phyloP scores from a whole-genome alignment of 441 rosid species.

The Rhodomyrtus psidioides region DNA sequence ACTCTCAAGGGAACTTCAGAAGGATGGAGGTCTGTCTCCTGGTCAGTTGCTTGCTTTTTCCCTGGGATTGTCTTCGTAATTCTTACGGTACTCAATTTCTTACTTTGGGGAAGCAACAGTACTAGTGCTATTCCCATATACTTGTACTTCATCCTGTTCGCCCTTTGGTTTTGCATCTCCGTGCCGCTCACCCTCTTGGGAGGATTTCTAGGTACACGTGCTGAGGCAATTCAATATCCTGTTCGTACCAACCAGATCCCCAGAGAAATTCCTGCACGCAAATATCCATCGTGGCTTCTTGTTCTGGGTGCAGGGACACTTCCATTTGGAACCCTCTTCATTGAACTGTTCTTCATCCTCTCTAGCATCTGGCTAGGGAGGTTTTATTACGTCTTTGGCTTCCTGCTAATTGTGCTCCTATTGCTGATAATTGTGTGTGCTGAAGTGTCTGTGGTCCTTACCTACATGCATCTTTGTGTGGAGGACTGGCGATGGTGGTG shows the following conservation, averaged over 20 bases:
- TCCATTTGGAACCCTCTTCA: constrained; percentile 93
- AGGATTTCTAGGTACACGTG: constrained; percentile 76
- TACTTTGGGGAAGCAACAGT: constrained; percentile 86
- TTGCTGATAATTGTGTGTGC: constrained; percentile 81
- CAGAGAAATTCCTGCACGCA: constrained; percentile 94
- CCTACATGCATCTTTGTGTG: constrained; percentile 96
- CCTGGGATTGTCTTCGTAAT: constrained; percentile 87
- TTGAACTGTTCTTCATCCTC: constrained; percentile 88
- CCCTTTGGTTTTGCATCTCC: constrained; percentile 96
- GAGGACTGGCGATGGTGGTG: constrained; percentile 99
- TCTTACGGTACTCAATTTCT: constrained; percentile 71
- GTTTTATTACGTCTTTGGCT: constrained; percentile 91
- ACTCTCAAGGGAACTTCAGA: constrained; percentile 71
- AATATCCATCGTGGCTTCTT: constrained; percentile 95
- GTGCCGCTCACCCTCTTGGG: constrained; percentile 91
- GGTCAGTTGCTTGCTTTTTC: constrained; percentile 84
- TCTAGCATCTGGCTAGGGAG: constrained; percentile 97
- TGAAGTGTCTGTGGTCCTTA: constrained; percentile 88
- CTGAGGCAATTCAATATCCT: constrained; percentile 70
- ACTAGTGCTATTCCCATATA: constrained; percentile 95
- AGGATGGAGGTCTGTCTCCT: constrained; percentile 79
- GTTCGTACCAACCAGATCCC: constrained; percentile 96
- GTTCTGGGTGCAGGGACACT: constrained; percentile 98
- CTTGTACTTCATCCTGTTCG: constrained; percentile 52
- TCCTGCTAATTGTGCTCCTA: constrained; percentile 66